Evolutionary conservation across 2,329 filamentous ascomycete species (phyloP).

Genomic region (Ascochyta clinopodiicola): DNA sequence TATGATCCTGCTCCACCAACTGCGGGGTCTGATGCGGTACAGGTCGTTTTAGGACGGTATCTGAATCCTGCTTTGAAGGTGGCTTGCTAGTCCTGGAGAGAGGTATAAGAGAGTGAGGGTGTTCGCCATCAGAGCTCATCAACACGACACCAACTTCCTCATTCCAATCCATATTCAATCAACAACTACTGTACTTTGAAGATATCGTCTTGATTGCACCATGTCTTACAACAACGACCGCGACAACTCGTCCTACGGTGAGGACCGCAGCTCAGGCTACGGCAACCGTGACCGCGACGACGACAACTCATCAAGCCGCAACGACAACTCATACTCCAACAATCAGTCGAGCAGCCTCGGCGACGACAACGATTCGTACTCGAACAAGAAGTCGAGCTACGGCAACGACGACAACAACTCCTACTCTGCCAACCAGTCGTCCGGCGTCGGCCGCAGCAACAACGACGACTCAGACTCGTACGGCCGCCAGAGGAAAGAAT

Average conservation of each 20-base stretch:
- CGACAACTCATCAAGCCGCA: conserved; percentile 23
- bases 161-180: background rate
- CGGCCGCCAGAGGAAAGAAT: conserved; percentile 4
- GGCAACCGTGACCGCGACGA: conserved; percentile 20
- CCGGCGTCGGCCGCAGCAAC: conserved; percentile 11
- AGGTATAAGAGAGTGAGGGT: conserved; percentile 7
- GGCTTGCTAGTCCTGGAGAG: background rate
- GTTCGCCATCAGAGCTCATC: background rate
- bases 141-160: background rate
- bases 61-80: background rate
- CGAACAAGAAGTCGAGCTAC: conserved; percentile 9
- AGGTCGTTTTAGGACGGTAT: background rate
- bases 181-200: background rate
- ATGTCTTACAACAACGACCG: conserved; percentile 40
- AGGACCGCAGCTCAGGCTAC: conserved; percentile 27
- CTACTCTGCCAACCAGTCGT: background rate
- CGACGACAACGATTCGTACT: conserved; percentile 9
- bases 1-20: conserved; percentile 14
- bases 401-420: conserved; percentile 7
- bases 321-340: conserved; percentile 18
- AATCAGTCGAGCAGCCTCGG: conserved; percentile 7
- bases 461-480: conserved; percentile 2
- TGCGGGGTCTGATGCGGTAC: conserved; percentile 15
- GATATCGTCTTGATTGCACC: background rate
- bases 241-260: conserved; percentile 20